Percentiles rank a stretch among this genome's conserved stretches.
Evolutionary conservation across 768 basidiomycete genomes (phyloP).

Genomic region (Tylopilus sp.): DNA sequence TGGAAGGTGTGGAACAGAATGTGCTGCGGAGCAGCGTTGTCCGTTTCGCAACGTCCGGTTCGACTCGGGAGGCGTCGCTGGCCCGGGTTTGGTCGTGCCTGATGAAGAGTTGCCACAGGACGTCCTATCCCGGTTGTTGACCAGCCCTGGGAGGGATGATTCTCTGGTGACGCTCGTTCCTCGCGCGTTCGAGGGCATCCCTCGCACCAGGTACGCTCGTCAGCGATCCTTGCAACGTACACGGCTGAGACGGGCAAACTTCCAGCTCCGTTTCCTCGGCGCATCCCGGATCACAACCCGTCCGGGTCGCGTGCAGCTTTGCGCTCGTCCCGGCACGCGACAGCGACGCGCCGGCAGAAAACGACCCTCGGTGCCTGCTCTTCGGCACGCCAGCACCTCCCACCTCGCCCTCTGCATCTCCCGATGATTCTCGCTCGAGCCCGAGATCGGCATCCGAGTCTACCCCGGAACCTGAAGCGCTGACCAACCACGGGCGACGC

Average conservation of each 20-base stretch:
- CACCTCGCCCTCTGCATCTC: background rate
- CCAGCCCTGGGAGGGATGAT: background rate
- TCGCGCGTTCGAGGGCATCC: constrained; percentile 15
- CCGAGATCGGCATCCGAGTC: background rate
- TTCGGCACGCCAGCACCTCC: constrained; percentile 8
- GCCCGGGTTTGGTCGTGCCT: background rate
- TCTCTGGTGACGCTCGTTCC: constrained; percentile 7
- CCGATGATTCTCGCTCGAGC: background rate
- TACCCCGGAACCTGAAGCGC: constrained; percentile 15
- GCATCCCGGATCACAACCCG: background rate
- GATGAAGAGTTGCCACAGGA: constrained; percentile 11
- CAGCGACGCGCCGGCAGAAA: background rate
- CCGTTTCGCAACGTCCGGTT: constrained; percentile 18
- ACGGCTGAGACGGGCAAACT: constrained; percentile 4
- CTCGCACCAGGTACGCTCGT: constrained; percentile 15
- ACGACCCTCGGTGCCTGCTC: constrained; percentile 7
- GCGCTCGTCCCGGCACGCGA: constrained; percentile 7
- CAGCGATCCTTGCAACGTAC: background rate
- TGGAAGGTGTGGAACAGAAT: background rate
- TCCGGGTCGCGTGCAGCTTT: constrained; percentile 10
- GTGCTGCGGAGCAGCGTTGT: constrained; percentile 5
- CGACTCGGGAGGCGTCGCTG: background rate
- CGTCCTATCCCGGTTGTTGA: constrained; percentile 10
- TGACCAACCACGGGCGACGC: constrained; percentile 3
- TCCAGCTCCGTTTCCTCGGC: background rate